phyloP scores from a whole-genome alignment of 176 grass and related monocot genomes.

The Oryza meridionalis region DNA sequence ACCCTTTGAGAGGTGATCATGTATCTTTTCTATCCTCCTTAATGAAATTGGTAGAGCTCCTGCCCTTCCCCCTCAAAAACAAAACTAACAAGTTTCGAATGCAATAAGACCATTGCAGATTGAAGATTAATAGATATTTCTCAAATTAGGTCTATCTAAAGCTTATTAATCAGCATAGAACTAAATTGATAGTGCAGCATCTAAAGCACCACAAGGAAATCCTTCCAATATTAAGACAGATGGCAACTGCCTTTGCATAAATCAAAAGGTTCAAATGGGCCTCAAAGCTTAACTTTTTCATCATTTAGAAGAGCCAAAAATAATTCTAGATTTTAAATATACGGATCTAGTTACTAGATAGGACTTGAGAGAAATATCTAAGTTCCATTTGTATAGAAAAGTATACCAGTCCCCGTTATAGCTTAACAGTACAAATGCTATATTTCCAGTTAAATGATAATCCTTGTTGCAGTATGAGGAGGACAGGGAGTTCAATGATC shows the following conservation, averaged over 20 bases:
- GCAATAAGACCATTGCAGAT: conserved; percentile 3
- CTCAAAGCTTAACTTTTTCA: not conserved
- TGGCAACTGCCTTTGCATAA: not conserved
- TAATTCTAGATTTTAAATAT: not conserved
- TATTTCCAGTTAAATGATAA: not conserved
- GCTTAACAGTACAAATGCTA: not conserved
- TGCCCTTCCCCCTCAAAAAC: no score
- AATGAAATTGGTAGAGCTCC: no score
- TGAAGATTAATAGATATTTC: conserved; percentile 23
- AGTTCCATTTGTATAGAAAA: not conserved
- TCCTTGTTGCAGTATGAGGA: not conserved
- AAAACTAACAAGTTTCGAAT: not conserved
- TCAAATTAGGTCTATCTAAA: conserved; percentile 2
- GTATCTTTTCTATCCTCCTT: no score
- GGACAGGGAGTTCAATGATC: not conserved
- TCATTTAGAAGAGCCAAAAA: not conserved
- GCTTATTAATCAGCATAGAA: conserved; percentile 6
- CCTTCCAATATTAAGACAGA: conserved; percentile 13
- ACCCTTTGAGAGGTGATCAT: no score
- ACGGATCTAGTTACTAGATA: not conserved
- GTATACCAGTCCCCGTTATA: not conserved
- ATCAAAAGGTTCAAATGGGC: not conserved
- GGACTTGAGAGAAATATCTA: not conserved
- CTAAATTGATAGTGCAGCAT: not conserved
- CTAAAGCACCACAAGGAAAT: conserved; percentile 1